A percentile compares a stretch with the other conserved stretches of the same genome.
These are phyloP conservation scores for Eimeria necatrix DNA, from an alignment of 169 alveolate genomes.

Conservation along the genomic window DNA sequence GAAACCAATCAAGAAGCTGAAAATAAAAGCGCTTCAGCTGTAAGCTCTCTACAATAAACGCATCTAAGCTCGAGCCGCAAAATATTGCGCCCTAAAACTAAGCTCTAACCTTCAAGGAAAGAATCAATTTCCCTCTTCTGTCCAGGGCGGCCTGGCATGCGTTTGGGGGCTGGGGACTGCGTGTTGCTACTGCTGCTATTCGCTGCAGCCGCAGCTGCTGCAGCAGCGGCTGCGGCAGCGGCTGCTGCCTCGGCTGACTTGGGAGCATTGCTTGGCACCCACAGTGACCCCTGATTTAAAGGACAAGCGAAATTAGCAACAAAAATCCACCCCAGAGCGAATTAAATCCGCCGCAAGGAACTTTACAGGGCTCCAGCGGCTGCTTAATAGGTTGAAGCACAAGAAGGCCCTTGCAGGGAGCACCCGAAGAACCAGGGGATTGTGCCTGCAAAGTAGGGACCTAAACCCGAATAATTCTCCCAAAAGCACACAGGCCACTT, in stretches of 20 bases:
- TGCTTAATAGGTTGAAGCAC: too few species aligned
- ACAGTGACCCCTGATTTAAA: conserved; percentile 70
- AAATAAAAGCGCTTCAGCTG: too few species aligned
- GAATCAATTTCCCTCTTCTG: conserved; percentile 86
- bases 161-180: conserved; percentile 74
- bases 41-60: too few species aligned
- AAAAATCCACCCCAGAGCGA: neutral
- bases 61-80: too few species aligned
- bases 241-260: conserved; percentile 79
- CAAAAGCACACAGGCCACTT: too few species aligned
- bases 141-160: conserved; percentile 67
- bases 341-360: neutral
- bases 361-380: neutral
- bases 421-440: too few species aligned
- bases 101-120: conserved; percentile 85
- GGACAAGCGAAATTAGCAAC: neutral
- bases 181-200: conserved; percentile 50
- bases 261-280: conserved; percentile 65
- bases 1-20: too few species aligned
- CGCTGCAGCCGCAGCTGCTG: conserved; percentile 72
- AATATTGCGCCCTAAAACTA: conserved; percentile 33
- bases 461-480: too few species aligned
- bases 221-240: conserved; percentile 78
- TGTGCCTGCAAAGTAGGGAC: too few species aligned
- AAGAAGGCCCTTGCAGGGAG: too few species aligned